These are phyloP conservation scores for Psophocarpus tetragonolobus DNA, from an alignment of 306 rosid species.

Conservation along the genomic window DNA sequence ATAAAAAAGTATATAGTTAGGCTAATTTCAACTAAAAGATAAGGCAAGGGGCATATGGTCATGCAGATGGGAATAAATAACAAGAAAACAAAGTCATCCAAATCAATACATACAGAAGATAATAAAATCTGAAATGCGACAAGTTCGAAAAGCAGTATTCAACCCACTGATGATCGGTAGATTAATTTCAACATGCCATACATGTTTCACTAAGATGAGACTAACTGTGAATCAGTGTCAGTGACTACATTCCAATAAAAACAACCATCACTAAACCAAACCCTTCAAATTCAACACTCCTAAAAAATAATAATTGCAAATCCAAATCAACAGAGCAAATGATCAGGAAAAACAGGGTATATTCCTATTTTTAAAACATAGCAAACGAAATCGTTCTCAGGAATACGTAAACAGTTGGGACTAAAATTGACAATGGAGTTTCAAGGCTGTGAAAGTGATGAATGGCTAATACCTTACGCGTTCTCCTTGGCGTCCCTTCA, in stretches of 20 bases:
- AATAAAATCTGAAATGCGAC: not conserved
- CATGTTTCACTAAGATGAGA: not conserved
- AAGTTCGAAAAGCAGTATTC: not conserved
- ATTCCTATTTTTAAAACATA: not conserved
- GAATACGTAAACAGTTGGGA: not conserved
- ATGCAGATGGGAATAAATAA: not conserved
- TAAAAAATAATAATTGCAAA: not conserved
- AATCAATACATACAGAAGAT: not conserved
- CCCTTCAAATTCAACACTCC: not conserved
- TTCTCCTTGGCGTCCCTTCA: conserved; percentile 92
- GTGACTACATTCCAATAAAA: not conserved
- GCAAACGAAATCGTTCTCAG: not conserved
- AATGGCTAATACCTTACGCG: conserved; percentile 69
- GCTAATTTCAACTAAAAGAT: not conserved
- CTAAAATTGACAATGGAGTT: not conserved
- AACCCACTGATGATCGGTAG: not conserved
- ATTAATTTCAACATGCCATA: not conserved
- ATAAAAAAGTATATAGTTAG: not conserved
- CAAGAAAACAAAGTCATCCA: not conserved
- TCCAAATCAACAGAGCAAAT: not conserved
- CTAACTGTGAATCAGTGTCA: not conserved
- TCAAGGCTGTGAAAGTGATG: not conserved
- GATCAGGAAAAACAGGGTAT: not conserved
- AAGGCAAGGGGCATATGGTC: not conserved
- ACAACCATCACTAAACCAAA: not conserved